These are phyloP conservation scores for Starmerella vitae DNA, from an alignment of 805 yeast genomes.

Conservation along the genomic window DNA sequence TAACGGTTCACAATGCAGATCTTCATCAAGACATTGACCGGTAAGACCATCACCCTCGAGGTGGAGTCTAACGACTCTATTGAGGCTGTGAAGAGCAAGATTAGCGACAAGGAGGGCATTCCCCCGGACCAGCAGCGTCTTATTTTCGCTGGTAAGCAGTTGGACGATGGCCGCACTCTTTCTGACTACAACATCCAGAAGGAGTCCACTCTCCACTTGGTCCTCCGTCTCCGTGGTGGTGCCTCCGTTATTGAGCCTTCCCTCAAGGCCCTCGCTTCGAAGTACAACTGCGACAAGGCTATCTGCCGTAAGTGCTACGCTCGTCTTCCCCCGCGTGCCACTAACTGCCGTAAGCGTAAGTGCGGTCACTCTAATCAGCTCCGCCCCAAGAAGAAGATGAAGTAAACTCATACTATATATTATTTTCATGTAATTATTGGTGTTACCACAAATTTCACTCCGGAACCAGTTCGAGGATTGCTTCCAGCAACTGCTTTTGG, in stretches of 20 bases:
- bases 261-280: conserved; percentile 96
- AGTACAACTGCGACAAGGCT: conserved; percentile 98
- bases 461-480: conserved; percentile 4
- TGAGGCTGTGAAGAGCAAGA: conserved; percentile 97
- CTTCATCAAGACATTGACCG: conserved; percentile 98
- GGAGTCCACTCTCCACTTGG: conserved; percentile 96
- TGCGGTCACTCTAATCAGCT: conserved; percentile 99
- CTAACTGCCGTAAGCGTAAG: conserved; percentile 99
- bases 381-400: conserved; percentile 99
- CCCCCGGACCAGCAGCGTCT: conserved; percentile 99
- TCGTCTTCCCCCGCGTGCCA: conserved; percentile 99
- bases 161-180: conserved; percentile 97
- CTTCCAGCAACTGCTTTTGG: conserved; percentile 16
- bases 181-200: conserved; percentile 99
- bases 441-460: too few species aligned
- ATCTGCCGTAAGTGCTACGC: conserved; percentile 99
- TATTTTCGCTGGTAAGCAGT: conserved; percentile 99
- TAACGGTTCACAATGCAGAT: conserved; percentile 36
- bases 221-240: conserved; percentile 96
- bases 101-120: conserved; percentile 98
- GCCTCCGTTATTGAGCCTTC: conserved; percentile 89
- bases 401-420: conserved; percentile 37
- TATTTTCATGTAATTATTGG: too few species aligned
- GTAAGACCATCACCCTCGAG: conserved; percentile 97
- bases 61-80: conserved; percentile 98